Evolutionary conservation across 2,329 filamentous ascomycete genomes (phyloP).

Genomic region (Septoria petroselini): DNA sequence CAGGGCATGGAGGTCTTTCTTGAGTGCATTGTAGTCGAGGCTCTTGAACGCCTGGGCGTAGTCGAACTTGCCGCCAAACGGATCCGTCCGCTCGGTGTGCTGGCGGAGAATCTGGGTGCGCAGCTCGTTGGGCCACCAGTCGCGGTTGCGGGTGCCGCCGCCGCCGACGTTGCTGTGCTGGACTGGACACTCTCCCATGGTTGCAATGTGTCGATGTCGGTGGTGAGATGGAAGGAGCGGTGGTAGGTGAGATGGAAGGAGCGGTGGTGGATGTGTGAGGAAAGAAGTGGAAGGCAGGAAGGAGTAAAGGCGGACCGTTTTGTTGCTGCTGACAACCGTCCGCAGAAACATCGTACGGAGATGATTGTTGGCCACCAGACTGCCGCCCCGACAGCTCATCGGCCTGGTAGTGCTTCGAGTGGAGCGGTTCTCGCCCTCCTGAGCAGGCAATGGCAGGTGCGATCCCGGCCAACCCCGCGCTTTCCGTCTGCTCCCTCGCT

Average conservation of each 20-base stretch:
- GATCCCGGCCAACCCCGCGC: no score
- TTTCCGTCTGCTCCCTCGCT: no score
- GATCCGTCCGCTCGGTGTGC: constrained; percentile 62
- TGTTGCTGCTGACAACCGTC: neutral
- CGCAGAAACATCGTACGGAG: neutral
- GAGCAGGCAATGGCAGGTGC: no score
- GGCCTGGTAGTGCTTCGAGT: neutral
- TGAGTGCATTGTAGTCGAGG: constrained; percentile 66
- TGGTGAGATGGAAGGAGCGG: constrained; percentile 1
- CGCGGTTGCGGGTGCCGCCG: constrained; percentile 62
- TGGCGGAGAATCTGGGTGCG: constrained; percentile 71
- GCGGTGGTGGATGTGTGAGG: no score
- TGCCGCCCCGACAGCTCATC: no score
- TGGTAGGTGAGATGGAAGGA: neutral
- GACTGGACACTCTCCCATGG: constrained; percentile 36
- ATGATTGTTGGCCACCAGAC: no score
- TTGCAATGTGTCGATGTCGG: constrained; percentile 8
- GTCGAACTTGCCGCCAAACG: constrained; percentile 62
- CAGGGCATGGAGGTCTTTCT: constrained; percentile 67
- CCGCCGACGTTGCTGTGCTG: constrained; percentile 34
- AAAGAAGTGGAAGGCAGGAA: neutral
- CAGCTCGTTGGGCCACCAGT: constrained; percentile 73
- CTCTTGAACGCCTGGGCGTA: constrained; percentile 70
- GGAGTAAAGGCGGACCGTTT: neutral
- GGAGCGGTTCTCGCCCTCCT: neutral